Evolutionary conservation across 495 filamentous ascomycete genomes (phyloP).

Genomic region (Lasiosphaeris hirsuta): DNA sequence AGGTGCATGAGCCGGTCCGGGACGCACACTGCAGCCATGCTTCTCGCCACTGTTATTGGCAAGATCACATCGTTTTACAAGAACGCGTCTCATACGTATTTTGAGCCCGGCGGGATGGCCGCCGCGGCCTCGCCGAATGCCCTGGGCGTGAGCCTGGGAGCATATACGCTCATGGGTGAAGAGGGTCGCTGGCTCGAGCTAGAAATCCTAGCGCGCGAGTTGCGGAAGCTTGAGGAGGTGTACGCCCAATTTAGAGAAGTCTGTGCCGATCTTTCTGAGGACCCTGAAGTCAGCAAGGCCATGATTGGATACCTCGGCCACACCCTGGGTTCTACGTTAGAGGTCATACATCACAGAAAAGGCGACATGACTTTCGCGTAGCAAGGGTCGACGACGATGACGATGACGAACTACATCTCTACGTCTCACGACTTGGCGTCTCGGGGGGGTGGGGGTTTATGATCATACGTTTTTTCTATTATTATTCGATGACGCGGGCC

Average conservation of each 20-base stretch:
- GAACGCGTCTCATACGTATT: slow-evolving; percentile 38
- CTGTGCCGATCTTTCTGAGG: slow-evolving; percentile 38
- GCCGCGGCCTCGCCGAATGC: slow-evolving; percentile 23
- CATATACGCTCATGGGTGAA: slow-evolving; percentile 42
- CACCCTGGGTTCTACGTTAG: slow-evolving; percentile 34
- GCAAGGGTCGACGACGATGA: neutral
- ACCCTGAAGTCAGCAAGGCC: slow-evolving; percentile 39
- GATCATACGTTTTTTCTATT: slow-evolving; percentile 1
- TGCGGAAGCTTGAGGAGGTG: slow-evolving; percentile 45
- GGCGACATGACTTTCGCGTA: slow-evolving; percentile 26
- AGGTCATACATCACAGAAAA: slow-evolving; percentile 36
- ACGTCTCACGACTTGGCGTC: slow-evolving; percentile 2
- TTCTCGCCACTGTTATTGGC: slow-evolving; percentile 45
- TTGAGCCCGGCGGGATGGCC: slow-evolving; percentile 26
- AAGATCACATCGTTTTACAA: slow-evolving; percentile 48
- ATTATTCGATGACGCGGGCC: neutral
- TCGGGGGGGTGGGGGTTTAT: neutral
- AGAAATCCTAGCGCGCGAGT: slow-evolving; percentile 44
- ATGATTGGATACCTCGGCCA: slow-evolving; percentile 44
- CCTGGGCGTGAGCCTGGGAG: slow-evolving; percentile 39
- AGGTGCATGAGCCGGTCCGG: slow-evolving; percentile 41
- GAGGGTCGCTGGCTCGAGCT: slow-evolving; percentile 44
- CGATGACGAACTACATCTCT: slow-evolving; percentile 5
- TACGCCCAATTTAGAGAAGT: slow-evolving; percentile 41
- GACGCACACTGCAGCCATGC: slow-evolving; percentile 44